A percentile compares a stretch with the other conserved stretches of the same genome.
These are phyloP conservation scores for Cairneyella variabilis DNA, from an alignment of 495 filamentous ascomycete species.

Conservation along the genomic window DNA sequence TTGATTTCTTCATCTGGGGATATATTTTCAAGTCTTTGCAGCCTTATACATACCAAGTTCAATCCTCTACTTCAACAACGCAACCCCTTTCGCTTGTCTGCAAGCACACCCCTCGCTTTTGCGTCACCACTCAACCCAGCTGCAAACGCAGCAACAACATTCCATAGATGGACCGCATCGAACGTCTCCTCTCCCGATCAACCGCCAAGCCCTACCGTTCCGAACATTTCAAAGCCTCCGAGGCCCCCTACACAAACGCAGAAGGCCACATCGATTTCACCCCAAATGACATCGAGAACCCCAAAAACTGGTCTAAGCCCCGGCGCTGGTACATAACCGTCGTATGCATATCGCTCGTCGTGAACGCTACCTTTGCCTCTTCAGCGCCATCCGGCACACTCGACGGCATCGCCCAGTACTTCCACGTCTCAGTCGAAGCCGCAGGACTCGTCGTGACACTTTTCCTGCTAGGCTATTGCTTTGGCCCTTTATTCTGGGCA, in stretches of 20 bases:
- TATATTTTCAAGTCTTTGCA: no score
- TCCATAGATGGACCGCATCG: conserved; percentile 27
- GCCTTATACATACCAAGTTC: no score
- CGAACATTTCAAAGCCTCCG: conserved; percentile 18
- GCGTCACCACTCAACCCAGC: no score
- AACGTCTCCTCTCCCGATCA: conserved; percentile 32
- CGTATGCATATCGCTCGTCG: conserved; percentile 63
- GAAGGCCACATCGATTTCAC: conserved; percentile 63
- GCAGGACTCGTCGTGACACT: conserved; percentile 67
- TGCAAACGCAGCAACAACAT: no score
- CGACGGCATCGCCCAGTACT: conserved; percentile 53
- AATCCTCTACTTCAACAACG: no score
- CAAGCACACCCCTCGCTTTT: no score
- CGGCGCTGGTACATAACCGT: conserved; percentile 73
- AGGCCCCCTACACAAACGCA: conserved; percentile 34
- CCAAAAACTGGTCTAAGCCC: conserved; percentile 53
- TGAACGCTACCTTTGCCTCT: conserved; percentile 74
- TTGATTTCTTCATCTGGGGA: no score
- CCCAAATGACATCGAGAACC: conserved; percentile 68
- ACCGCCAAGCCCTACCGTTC: conserved; percentile 37
- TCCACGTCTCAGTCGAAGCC: conserved; percentile 55
- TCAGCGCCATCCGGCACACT: conserved; percentile 72
- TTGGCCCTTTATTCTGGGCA: conserved; percentile 66
- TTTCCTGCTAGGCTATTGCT: conserved; percentile 71
- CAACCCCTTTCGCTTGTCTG: no score